These are phyloP conservation scores for Globisporangium polare DNA, from an alignment of 352 stramenopile species.

Conservation along the genomic window DNA sequence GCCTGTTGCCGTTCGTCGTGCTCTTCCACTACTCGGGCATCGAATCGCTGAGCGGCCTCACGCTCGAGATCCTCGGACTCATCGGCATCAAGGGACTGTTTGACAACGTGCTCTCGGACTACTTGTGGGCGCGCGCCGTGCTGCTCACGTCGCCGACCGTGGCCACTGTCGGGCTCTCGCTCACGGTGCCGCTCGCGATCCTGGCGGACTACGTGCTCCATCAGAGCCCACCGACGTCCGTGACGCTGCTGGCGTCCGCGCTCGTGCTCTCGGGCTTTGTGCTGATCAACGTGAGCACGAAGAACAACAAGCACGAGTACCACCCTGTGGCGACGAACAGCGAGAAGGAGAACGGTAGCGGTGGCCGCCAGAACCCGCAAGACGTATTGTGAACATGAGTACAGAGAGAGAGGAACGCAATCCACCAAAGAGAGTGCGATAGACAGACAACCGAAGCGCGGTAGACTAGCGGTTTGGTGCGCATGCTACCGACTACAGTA, in stretches of 20 bases:
- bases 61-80: constrained; percentile 77
- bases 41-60: constrained; percentile 63
- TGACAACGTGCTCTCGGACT: constrained; percentile 95
- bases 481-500: too few relatives aligned
- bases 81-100: constrained; percentile 90
- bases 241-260: constrained; percentile 57
- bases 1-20: constrained; percentile 57
- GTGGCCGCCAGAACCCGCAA: constrained; percentile 12
- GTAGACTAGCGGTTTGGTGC: too few relatives aligned
- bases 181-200: constrained; percentile 97
- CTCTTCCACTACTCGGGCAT: constrained; percentile 67
- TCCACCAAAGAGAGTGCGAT: too few relatives aligned
- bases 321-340: constrained; percentile 32
- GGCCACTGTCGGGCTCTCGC: constrained; percentile 94
- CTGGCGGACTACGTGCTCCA: constrained; percentile 83
- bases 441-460: too few relatives aligned
- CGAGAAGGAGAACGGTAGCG: constrained; percentile 16
- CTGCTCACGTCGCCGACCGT: constrained; percentile 95
- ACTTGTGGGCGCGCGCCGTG: constrained; percentile 94
- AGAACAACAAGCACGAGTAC: constrained; percentile 61
- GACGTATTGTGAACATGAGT: constrained; percentile 11
- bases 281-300: constrained; percentile 44
- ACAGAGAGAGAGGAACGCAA: not conserved
- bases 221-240: constrained; percentile 35
- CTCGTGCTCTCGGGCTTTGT: constrained; percentile 79